phyloP scores from a whole-genome alignment of 305 asterid species.

The Lippia alba region DNA sequence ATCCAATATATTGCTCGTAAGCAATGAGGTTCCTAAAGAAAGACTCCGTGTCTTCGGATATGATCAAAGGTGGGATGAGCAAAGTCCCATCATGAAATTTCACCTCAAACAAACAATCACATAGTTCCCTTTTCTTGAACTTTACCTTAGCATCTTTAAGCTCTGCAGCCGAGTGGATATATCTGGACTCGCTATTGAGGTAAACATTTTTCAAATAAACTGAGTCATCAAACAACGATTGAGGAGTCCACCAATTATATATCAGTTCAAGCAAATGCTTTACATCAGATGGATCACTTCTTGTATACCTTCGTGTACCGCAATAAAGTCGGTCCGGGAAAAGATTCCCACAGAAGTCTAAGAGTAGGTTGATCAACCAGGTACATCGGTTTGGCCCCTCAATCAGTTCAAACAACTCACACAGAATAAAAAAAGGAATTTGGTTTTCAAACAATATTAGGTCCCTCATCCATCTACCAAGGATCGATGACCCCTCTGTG shows the following conservation, averaged over 20 bases:
- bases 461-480: background rate
- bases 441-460: background rate
- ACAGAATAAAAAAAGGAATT: background rate
- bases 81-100: background rate
- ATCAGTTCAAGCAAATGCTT: constrained; percentile 1
- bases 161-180: background rate
- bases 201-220: no score
- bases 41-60: background rate
- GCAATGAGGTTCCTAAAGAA: background rate
- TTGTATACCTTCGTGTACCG: no score
- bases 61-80: background rate
- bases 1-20: background rate
- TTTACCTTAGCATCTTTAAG: background rate
- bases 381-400: background rate
- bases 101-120: background rate
- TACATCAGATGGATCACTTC: background rate
- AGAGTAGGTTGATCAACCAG: background rate
- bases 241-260: background rate
- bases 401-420: background rate
- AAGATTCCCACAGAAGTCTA: background rate
- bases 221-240: background rate
- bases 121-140: background rate
- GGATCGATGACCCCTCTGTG: background rate
- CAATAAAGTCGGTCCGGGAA: no score
- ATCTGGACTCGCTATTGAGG: background rate